Conservation (phyloP, 2,329 filamentous ascomycete species). For the Arthroderma uncinatum region DNA sequence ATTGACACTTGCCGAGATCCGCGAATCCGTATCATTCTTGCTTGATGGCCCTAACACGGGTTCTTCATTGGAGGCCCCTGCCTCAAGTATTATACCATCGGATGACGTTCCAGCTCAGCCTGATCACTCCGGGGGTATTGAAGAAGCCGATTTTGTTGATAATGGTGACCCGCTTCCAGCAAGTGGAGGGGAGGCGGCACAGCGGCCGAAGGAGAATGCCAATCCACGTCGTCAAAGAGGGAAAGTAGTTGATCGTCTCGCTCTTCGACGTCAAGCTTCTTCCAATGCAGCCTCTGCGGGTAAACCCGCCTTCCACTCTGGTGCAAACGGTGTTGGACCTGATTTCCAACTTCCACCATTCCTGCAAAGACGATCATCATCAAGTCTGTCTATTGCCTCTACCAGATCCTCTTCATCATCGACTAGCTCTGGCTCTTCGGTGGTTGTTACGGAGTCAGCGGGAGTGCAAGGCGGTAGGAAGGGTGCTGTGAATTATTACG, state of each 20-base stretch:
- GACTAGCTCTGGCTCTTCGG: constrained; percentile 18
- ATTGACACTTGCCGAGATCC: constrained; percentile 65
- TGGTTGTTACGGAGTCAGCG: constrained; percentile 5
- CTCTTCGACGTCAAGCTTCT: constrained; percentile 36
- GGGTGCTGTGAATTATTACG: constrained; percentile 48
- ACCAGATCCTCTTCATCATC: constrained; percentile 15
- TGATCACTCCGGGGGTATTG: background rate
- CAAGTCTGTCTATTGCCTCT: background rate
- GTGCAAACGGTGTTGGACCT: constrained; percentile 17
- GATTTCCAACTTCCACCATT: constrained; percentile 23
- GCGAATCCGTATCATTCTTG: constrained; percentile 70
- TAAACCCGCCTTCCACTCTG: constrained; percentile 27
- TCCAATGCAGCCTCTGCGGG: constrained; percentile 30
- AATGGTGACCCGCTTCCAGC: constrained; percentile 37
- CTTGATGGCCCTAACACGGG: constrained; percentile 51
- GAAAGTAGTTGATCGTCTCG: constrained; percentile 36
- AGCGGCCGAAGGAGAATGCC: constrained; percentile 37
- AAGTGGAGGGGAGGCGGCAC: constrained; percentile 44
- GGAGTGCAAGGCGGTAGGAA: constrained; percentile 34
- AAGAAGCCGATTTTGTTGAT: constrained; percentile 23
- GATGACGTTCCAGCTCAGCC: background rate
- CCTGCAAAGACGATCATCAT: constrained; percentile 15
- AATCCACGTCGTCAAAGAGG: constrained; percentile 31
- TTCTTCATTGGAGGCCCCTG: constrained; percentile 15
- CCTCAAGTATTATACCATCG: background rate